Evolutionary conservation across 306 rosid genomes (phyloP).

Genomic region (Gynostemma pentaphyllum): DNA sequence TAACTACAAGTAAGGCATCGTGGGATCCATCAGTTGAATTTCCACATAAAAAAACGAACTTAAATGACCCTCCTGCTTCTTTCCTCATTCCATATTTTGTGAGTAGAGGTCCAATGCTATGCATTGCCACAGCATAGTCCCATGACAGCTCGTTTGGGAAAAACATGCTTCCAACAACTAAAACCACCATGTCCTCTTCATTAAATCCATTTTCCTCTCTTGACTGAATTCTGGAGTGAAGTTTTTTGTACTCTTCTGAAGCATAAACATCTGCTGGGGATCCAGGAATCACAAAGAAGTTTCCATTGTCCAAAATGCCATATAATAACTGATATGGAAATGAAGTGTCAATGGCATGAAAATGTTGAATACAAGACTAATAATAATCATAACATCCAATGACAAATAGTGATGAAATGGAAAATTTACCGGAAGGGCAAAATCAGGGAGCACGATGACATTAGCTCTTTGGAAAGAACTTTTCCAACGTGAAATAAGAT

Average conservation of each 20-base stretch:
- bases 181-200: conserved; percentile 58
- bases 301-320: conserved; percentile 78
- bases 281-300: conserved; percentile 92
- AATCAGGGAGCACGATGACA: conserved; percentile 83
- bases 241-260: conserved; percentile 50
- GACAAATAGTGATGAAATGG: conserved; percentile 1
- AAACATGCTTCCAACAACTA: conserved; percentile 76
- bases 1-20: conserved; percentile 72
- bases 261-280: conserved; percentile 86
- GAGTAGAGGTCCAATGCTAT: conserved; percentile 70
- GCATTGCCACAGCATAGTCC: conserved; percentile 98
- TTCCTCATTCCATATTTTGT: conserved; percentile 61
- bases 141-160: conserved; percentile 59
- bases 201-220: conserved; percentile 48
- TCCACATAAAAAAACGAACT: conserved; percentile 82
- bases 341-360: conserved; percentile 13
- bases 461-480: conserved; percentile 66
- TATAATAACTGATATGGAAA: conserved; percentile 70
- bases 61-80: conserved; percentile 49
- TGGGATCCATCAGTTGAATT: conserved; percentile 68
- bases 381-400: background rate
- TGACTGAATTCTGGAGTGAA: conserved; percentile 52
- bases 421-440: conserved; percentile 68
- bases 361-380: conserved; percentile 15
- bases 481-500: conserved; percentile 77